Evolutionary conservation across 352 stramenopile genomes (phyloP).

Genomic region (Pythium periplocum): DNA sequence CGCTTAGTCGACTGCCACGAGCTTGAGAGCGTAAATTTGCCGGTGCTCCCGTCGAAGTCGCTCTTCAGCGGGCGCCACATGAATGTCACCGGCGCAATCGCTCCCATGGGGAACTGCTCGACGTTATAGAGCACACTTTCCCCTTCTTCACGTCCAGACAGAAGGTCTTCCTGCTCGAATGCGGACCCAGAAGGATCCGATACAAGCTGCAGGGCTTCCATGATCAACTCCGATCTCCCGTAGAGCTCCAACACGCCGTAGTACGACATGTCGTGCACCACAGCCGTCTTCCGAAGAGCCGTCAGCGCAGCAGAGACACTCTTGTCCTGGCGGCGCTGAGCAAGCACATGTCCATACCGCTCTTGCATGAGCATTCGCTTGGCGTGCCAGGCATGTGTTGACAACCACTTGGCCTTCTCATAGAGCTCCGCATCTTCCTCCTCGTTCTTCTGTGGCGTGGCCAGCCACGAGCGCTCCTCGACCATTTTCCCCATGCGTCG

Average conservation of each 20-base stretch:
- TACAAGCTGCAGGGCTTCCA: conserved; percentile 57
- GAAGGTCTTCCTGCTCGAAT: conserved; percentile 48
- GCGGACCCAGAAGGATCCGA: conserved; percentile 57
- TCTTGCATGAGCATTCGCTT: conserved; percentile 70
- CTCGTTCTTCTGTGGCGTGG: background rate
- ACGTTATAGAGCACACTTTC: conserved; percentile 46
- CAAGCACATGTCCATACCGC: conserved; percentile 42
- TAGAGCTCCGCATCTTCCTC: background rate
- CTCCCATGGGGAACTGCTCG: conserved; percentile 46
- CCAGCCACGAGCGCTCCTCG: conserved; percentile 25
- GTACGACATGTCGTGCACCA: conserved; percentile 61
- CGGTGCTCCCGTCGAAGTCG: conserved; percentile 18
- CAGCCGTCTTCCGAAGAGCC: conserved; percentile 41
- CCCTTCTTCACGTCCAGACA: conserved; percentile 50
- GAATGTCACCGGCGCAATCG: conserved; percentile 67
- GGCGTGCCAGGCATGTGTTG: conserved; percentile 70
- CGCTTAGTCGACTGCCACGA: conserved; percentile 44
- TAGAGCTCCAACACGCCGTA: conserved; percentile 64
- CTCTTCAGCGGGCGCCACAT: conserved; percentile 55
- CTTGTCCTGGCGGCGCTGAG: conserved; percentile 47
- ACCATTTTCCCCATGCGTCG: conserved; percentile 49
- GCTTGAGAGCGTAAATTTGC: conserved; percentile 27
- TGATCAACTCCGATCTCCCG: conserved; percentile 46
- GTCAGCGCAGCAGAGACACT: conserved; percentile 58
- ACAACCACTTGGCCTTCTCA: conserved; percentile 33